phyloP scores from a whole-genome alignment of 768 basidiomycete genomes.

The Calocera viscosa region DNA sequence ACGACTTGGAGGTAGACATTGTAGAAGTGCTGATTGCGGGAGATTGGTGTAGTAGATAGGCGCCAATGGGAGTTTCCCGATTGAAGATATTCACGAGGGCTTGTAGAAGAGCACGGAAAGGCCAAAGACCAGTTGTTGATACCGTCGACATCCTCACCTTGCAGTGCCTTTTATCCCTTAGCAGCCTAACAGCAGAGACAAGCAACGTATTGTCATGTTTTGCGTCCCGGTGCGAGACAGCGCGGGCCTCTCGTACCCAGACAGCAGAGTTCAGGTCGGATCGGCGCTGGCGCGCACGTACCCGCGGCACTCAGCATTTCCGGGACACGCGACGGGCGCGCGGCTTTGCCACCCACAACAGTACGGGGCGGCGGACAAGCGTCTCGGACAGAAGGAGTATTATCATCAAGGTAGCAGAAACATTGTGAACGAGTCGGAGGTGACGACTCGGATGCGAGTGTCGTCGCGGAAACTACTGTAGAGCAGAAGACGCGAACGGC shows the following conservation, averaged over 20 bases:
- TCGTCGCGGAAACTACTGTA: not conserved
- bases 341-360: not conserved
- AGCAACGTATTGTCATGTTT: not conserved
- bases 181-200: not conserved
- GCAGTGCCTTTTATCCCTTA: not conserved
- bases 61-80: not conserved
- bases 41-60: not conserved
- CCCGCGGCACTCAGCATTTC: not conserved
- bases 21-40: not conserved
- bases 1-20: too few relatives aligned
- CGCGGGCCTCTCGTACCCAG: not conserved
- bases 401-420: not conserved
- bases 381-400: not conserved
- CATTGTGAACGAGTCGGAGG: not conserved
- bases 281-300: not conserved
- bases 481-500: not conserved
- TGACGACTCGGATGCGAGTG: not conserved
- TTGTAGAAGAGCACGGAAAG: not conserved
- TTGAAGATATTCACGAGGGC: not conserved
- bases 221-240: not conserved
- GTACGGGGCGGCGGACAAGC: not conserved
- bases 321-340: not conserved
- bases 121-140: conserved; percentile 3
- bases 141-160: not conserved
- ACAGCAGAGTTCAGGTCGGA: not conserved